phyloP scores from a whole-genome alignment of 768 basidiomycete genomes.

The Russula earlei region DNA sequence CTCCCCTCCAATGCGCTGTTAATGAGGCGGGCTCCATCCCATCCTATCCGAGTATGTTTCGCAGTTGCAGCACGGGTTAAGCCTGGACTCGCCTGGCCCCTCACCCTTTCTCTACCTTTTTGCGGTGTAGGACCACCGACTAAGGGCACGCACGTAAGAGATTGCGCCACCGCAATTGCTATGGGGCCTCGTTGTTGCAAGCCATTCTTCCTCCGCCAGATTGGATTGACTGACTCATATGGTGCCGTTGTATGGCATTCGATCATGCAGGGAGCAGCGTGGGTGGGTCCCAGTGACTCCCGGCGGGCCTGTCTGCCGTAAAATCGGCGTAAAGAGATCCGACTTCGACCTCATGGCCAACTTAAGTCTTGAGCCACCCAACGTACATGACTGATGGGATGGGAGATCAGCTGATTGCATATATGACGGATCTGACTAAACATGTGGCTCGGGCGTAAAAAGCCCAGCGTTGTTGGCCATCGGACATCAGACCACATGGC shows the following conservation, averaged over 20 bases:
- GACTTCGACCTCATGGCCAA: not conserved
- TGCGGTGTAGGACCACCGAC: not conserved
- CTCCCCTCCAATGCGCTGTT: not conserved
- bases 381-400: not conserved
- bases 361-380: not conserved
- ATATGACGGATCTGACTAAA: not conserved
- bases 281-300: not conserved
- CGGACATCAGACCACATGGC: not conserved
- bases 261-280: too few relatives aligned
- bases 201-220: not conserved
- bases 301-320: not conserved
- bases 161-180: not conserved
- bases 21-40: not conserved
- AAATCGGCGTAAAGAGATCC: not conserved
- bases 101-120: too few relatives aligned
- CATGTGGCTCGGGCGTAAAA: not conserved
- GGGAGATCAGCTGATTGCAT: not conserved
- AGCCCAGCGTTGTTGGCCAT: not conserved
- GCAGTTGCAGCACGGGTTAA: not conserved
- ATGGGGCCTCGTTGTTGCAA: not conserved
- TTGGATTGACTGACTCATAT: too few relatives aligned
- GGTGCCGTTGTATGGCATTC: not conserved
- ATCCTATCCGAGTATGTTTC: not conserved
- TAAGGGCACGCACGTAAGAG: not conserved
- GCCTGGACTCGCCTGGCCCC: not conserved